These are phyloP conservation scores for Mayamaea pseudoterrestris DNA, from an alignment of 108 stramenopile genomes.

Conservation along the genomic window DNA sequence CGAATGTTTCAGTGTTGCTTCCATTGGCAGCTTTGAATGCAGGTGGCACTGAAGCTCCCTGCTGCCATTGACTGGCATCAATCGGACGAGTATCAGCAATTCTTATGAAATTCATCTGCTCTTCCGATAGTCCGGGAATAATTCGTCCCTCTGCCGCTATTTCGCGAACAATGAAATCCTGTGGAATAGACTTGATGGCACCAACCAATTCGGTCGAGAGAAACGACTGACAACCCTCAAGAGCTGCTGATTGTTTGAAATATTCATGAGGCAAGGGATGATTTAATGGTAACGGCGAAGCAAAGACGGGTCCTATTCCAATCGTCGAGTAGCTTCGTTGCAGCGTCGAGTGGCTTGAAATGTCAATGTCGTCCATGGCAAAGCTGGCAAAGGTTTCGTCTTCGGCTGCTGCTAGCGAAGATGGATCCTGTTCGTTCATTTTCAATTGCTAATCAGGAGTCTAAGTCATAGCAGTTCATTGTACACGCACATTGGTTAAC, in stretches of 20 bases:
- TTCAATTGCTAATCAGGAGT: too few relatives aligned
- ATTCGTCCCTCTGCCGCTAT: conserved; percentile 17
- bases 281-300: conserved; percentile 30
- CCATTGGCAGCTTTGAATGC: not conserved
- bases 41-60: not conserved
- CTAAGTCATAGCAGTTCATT: too few relatives aligned
- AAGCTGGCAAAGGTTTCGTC: too few relatives aligned
- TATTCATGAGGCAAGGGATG: conserved; percentile 19
- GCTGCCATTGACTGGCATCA: not conserved
- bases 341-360: too few relatives aligned
- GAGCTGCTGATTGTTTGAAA: conserved; percentile 1
- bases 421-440: too few relatives aligned
- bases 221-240: conserved; percentile 7
- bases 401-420: too few relatives aligned
- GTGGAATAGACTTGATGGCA: conserved; percentile 41
- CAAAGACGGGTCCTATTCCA: conserved; percentile 61
- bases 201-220: conserved; percentile 59
- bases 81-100: not conserved
- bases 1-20: not conserved
- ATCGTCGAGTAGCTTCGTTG: conserved; percentile 39
- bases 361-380: too few relatives aligned
- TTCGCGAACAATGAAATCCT: conserved; percentile 79
- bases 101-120: not conserved
- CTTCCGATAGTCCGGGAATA: conserved; percentile 7
- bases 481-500: too few relatives aligned